Base-by-base conservation (phyloP, 2,329 filamentous ascomycete species). In the Sporothrix variecibatus region DNA sequence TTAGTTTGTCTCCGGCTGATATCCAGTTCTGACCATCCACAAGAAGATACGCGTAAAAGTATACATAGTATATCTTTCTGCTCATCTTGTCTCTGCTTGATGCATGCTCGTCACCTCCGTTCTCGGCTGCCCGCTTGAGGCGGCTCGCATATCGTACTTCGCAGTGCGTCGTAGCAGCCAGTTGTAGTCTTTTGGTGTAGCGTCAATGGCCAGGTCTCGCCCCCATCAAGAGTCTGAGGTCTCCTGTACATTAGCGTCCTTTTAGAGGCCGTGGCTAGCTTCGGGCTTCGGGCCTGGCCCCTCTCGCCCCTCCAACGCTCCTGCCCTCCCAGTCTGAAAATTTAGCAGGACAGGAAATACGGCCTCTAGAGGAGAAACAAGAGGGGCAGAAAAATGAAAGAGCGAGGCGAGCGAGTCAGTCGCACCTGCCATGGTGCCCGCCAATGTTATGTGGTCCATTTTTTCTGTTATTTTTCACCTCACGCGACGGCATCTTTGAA, bases 321-420 rank as follows among this genome's bases (percentile, higher is more conserved):
- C 51, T 26, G 26, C 51, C 12, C 3, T 26, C n/a, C 62, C 38
- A 67, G 62, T 67, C 38, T 49, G 65, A 51, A 51, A 68, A 28
- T 67, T 67, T 67, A 67, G 64, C 64, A 67, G 64, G 64, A 67
- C 31, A 67, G 64, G 64, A 67, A 68, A 68, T 68, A 68, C 65
- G 65, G 65, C 65, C 43, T 51, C 40, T 28, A 17, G 20, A 40
- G 20, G 12, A 15, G 23, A 28, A 26, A 64, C n/a, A 34, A 51
- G 40, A 51, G 26, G 64, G 15, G 26, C 46, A 51, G 23, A 23
- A 12, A 65, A 23, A 28, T 23, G 51, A 56, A 28, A 28, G 23
- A 3, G 23, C 8, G 51, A 56, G 9, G 2, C 26, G 23, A 49
- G 43, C 51, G 60, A 65, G 60, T 65, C 60, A 65, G 34, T 67